Percentiles rank a stretch among this genome's conserved stretches.
These are phyloP conservation scores for Cystoisospora suis DNA, from an alignment of 169 alveolate genomes.

Conservation along the genomic window DNA sequence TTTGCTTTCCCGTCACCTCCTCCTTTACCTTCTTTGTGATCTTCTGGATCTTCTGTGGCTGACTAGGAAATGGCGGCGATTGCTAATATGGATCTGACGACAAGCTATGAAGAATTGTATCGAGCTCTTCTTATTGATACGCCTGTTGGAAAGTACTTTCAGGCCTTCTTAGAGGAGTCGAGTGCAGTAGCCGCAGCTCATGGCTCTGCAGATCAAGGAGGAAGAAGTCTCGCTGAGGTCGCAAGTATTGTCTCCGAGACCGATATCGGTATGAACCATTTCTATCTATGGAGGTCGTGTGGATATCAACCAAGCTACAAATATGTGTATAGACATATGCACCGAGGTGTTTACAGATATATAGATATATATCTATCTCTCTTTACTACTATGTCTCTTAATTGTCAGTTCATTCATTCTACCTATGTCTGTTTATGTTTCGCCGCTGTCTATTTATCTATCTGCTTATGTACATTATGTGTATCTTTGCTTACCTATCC, in stretches of 20 bases:
- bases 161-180: slow-evolving; percentile 75
- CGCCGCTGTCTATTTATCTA: background rate
- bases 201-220: background rate
- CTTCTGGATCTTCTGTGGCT: too few species aligned
- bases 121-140: slow-evolving; percentile 96
- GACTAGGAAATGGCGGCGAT: slow-evolving; percentile 94
- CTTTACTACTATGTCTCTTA: background rate
- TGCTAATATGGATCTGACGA: slow-evolving; percentile 91
- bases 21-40: too few species aligned
- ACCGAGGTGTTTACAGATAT: background rate
- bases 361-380: background rate
- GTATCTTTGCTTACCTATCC: background rate
- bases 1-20: background rate
- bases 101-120: slow-evolving; percentile 94
- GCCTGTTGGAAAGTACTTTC: slow-evolving; percentile 94
- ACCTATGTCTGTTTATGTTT: background rate
- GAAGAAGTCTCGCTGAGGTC: slow-evolving; percentile 2
- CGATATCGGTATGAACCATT: slow-evolving; percentile 1
- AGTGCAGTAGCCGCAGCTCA: background rate
- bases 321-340: background rate
- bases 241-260: slow-evolving; percentile 19
- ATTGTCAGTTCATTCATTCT: background rate
- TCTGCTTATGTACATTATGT: background rate
- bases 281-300: background rate
- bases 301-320: too few species aligned